phyloP scores from a whole-genome alignment of 2,329 filamentous ascomycete genomes.

The Phialocephala sp. region DNA sequence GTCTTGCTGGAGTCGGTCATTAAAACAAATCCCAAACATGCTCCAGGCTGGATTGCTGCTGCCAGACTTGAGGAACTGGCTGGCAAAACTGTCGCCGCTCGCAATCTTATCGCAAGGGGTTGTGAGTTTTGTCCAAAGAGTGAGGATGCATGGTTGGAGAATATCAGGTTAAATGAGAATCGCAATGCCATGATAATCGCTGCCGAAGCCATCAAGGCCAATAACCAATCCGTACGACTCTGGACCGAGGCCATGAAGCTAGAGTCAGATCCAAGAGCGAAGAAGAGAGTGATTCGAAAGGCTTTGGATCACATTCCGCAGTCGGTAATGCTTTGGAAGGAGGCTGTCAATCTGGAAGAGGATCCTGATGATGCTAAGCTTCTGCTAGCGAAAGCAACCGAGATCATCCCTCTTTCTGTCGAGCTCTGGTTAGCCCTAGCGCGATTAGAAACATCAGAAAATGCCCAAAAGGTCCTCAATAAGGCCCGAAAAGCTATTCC shows the following conservation, averaged over 20 bases:
- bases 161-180: slow-evolving; percentile 89
- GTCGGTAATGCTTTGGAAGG: slow-evolving; percentile 97
- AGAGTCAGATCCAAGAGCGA: slow-evolving; percentile 80
- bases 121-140: slow-evolving; percentile 92
- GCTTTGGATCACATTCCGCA: slow-evolving; percentile 92
- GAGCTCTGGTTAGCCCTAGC: slow-evolving; percentile 96
- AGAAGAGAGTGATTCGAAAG: slow-evolving; percentile 90
- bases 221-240: slow-evolving; percentile 83
- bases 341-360: slow-evolving; percentile 93
- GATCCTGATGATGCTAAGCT: slow-evolving; percentile 86
- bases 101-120: slow-evolving; percentile 85
- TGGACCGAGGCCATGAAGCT: slow-evolving; percentile 97
- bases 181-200: slow-evolving; percentile 96
- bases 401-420: slow-evolving; percentile 91
- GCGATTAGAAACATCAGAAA: slow-evolving; percentile 84
- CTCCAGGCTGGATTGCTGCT: slow-evolving; percentile 93
- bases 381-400: slow-evolving; percentile 90
- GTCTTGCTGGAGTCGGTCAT: slow-evolving; percentile 95
- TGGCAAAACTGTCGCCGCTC: slow-evolving; percentile 86
- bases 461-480: slow-evolving; percentile 94
- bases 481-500: slow-evolving; percentile 92
- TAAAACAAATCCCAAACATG: slow-evolving; percentile 94
- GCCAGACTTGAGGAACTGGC: slow-evolving; percentile 91
- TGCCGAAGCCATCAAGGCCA: slow-evolving; percentile 89
- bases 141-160: slow-evolving; percentile 95